Base-by-base conservation (phyloP, 2,329 filamentous ascomycete species). In the Xylaria sp. region DNA sequence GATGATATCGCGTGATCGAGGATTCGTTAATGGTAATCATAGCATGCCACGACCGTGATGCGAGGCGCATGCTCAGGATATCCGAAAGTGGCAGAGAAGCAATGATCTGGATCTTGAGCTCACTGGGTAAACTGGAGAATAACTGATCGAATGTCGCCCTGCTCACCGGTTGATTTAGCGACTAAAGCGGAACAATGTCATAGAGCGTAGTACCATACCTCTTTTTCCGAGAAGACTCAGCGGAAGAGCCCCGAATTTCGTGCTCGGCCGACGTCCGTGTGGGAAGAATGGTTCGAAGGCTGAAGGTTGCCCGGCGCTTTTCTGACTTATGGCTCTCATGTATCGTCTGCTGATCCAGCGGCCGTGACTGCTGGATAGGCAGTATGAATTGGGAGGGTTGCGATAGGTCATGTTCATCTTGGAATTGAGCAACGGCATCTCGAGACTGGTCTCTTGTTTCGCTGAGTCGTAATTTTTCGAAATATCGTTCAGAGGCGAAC, bases 401-500 rank as follows among this genome's bases (percentile, higher is more conserved):
- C 19, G 69, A 57, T 13, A 70, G 64, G n/a, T 70, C 54, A 67
- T 65, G 47, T 56, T 65, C 60, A 60, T 68, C 64, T 60, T 69
- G 70, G 19, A 66, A 44, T 54, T 69, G 63, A 35, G 65, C 16
- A 59, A 65, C 57, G 39, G 62, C 62, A 65, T 74, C 69, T 58
- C 76, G 75, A 64, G 74, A 71, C 65, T 78, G 77, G 16, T 74
- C 75, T 64, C 74, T 77, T 35, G 80, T 75, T 69, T 77, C 79
- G 70, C 74, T 82, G 66, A 76, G 79, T 59, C 76, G 79, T 62
- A 87, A 72, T 73, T 88, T 88, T 57, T 80, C 79, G 65, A 86
- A 84, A 69, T 85, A 88, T 64, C 82, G 82, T 72, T 83, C 78
- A 50, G 85, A 88, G 62, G 83, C 85, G 74, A 88, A 88, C 72